These are phyloP conservation scores for Naematelia encephala DNA, from an alignment of 768 basidiomycete genomes.

Conservation along the genomic window DNA sequence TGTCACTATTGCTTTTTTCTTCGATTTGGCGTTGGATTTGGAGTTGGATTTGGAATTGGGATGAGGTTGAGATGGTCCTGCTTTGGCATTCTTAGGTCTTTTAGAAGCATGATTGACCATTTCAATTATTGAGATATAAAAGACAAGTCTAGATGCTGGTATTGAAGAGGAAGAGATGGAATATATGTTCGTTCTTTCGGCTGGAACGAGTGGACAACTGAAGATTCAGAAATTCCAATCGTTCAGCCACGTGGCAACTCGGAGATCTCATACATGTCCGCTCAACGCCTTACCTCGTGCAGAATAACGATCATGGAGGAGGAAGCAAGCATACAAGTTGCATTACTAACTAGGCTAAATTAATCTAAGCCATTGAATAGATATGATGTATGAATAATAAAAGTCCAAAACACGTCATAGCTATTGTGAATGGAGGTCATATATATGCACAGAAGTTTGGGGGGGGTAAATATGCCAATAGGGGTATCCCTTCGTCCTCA, in stretches of 20 bases:
- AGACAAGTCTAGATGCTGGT: no score
- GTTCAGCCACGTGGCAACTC: no score
- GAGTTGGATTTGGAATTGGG: not conserved
- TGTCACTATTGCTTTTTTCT: not conserved
- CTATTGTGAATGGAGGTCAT: not conserved
- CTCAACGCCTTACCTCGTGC: no score
- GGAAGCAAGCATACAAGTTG: not conserved
- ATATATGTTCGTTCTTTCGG: not conserved
- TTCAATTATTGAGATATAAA: no score
- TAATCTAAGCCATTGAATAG: not conserved
- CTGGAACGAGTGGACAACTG: not conserved
- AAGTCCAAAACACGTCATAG: no score
- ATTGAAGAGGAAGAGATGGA: no score
- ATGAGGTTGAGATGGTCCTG: not conserved
- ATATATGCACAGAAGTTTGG: not conserved
- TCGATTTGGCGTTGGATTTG: not conserved
- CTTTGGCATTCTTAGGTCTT: not conserved
- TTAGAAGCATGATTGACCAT: not conserved
- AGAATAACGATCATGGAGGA: no score
- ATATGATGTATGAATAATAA: not conserved
- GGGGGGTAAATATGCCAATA: not conserved
- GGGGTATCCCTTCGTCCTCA: not conserved
- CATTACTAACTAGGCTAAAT: no score
- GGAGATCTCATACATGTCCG: no score
- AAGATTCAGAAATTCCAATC: not conserved